Conservation (phyloP, 441 rosid genomes). For the Brassica hybrid region DNA sequence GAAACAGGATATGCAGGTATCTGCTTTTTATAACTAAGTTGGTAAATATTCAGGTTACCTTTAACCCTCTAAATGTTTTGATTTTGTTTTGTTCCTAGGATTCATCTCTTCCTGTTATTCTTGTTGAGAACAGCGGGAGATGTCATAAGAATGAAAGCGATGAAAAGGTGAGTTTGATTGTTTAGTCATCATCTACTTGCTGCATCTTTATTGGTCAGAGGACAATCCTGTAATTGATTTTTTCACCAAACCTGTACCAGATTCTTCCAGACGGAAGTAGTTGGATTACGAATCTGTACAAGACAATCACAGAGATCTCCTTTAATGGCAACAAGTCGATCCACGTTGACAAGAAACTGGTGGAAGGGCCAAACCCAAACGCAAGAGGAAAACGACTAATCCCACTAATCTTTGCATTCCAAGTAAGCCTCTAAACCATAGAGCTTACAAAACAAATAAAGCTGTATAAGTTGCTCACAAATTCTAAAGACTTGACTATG, state of each 20-base stretch:
- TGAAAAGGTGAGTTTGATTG: constrained; percentile 51
- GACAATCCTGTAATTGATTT: neutral
- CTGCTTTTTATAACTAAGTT: constrained; percentile 1
- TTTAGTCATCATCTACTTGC: neutral
- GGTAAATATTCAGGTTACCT: neutral
- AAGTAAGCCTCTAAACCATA: constrained; percentile 43
- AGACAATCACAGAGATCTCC: constrained; percentile 48
- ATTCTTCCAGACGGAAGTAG: constrained; percentile 54
- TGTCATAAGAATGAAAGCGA: constrained; percentile 57
- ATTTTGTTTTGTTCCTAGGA: constrained; percentile 28
- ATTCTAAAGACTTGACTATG: neutral
- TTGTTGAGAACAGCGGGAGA: constrained; percentile 64
- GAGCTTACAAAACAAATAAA: neutral
- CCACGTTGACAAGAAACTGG: constrained; percentile 55
- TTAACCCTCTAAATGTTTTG: constrained; percentile 15
- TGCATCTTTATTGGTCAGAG: constrained; percentile 3
- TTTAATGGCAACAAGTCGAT: constrained; percentile 48
- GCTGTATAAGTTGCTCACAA: neutral
- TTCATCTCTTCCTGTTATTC: constrained; percentile 49
- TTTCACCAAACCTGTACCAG: constrained; percentile 30
- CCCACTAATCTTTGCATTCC: constrained; percentile 52
- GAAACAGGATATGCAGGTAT: constrained; percentile 53
- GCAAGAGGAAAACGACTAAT: constrained; percentile 52
- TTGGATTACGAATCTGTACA: constrained; percentile 53
- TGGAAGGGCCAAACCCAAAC: constrained; percentile 60